Evolutionary conservation across 345 rosid genomes (phyloP), one percentile per base, ranked within the genome.

Genomic region (Sonneratia caseolaris): DNA sequence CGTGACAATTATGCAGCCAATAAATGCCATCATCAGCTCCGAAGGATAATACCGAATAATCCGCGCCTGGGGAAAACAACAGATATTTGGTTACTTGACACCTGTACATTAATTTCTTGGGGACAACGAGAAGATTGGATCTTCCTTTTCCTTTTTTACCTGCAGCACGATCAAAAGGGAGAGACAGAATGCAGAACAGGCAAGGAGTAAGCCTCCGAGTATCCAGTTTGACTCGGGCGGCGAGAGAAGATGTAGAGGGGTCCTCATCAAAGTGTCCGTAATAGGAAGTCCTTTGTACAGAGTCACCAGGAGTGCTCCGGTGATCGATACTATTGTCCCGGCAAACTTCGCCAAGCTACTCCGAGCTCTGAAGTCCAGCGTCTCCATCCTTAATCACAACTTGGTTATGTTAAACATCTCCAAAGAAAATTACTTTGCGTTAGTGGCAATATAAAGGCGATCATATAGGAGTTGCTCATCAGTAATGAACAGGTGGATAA

Each of bases 271-370:
- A 66, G 59, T 66, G n/a, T 36, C 45, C n/a, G 74, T 32, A 51
- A 85, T 47, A 62, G 78, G 73, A 24, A 86, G 84, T 3, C 94
- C 96, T 73, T 85, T 82, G 75, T 86, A 88, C 45, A 84, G 85
- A 61, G 91, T 88, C 42, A 85, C 84, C n/a, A 83, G 71, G 24
- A 90, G 85, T 70, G 94, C 94, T 37, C 94, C 94, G 15, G 72
- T 38, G 27, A 86, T 82, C 0, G 90, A 86, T 40, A 85, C 79
- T 61, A 84, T 11, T 4, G 96, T 88, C 42, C 96, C 96, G 12
- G 76, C 55, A 12, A 81, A 65, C 80, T 88, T 92, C n/a, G 90
- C 91, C 67, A 78, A 68, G 82, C 86, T 76, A 76, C 84, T 84
- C 51, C 38, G 74, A 77, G 74, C 81, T 79, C 82, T 80, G 79